Evolutionary conservation across 345 rosid species (phyloP).

Genomic region (Erysimum cheiranthoides): DNA sequence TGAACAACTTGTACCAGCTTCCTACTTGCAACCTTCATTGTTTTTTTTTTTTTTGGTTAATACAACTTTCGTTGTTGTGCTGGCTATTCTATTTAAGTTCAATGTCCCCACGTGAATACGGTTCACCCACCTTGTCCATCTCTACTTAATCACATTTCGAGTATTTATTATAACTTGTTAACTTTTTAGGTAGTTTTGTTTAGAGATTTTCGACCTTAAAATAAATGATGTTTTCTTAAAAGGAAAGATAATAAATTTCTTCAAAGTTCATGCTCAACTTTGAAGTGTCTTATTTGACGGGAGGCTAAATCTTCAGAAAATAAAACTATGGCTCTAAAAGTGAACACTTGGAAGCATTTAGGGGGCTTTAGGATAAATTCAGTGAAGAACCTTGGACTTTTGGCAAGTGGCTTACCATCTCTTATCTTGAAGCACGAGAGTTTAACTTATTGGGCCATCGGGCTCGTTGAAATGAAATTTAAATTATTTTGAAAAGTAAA

Average conservation of each 20-base stretch:
- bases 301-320: neutral
- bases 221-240: neutral
- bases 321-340: neutral
- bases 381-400: neutral
- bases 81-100: constrained; percentile 16
- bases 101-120: constrained; percentile 36
- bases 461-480: too few species aligned
- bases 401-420: neutral
- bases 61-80: constrained; percentile 13
- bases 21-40: neutral
- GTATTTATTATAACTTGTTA: constrained; percentile 9
- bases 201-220: neutral
- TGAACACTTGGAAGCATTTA: neutral
- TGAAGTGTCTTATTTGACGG: neutral
- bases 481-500: too few species aligned
- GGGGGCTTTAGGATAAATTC: neutral
- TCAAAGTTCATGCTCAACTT: neutral
- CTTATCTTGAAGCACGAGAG: constrained; percentile 5
- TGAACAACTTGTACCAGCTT: constrained; percentile 37
- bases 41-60: too few species aligned
- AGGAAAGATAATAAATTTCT: neutral
- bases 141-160: constrained; percentile 12
- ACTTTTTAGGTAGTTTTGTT: neutral
- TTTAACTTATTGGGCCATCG: neutral
- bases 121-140: constrained; percentile 40